Base-by-base conservation (phyloP, 2,329 filamentous ascomycete genomes). In the Septoria petroselini region DNA sequence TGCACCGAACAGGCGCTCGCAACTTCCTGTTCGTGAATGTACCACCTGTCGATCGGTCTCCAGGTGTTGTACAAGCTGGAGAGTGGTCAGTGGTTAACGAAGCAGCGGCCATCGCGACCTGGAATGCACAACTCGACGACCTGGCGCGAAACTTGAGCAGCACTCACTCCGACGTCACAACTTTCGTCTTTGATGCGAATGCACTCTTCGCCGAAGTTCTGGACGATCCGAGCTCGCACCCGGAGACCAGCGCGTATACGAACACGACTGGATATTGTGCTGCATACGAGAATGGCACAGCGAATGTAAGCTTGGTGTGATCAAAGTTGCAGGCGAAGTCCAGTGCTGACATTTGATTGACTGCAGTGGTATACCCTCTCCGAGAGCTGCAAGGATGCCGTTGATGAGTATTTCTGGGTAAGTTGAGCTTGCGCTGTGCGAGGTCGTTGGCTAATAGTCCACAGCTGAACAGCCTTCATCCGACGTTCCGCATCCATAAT, bases 401-500 rank as follows among this genome's bases (percentile, higher is more conserved):
- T 83, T 2, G 78, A 84, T 60, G 68, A 84, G 66, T 84, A 84
- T 62, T 76, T 84, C 58, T 85, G 81, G 82, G 23, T 27, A 9
- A 27, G 23, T 27, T 5, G 9, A 27, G 23, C 23, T 27, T 27
- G 5, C 23, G 9, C 23, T 9, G 5, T 27, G 23, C 5, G 5
- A 5, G 9, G 9, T 5, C 23, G 5, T 5, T 27, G 5, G 23
- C 23, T 27, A 27, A 27, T 9, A 5, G 23, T n/a, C 23, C 23
- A 9, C 9, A 27, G 23, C 68, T 84, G 23, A 84, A 85, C 58
- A 71, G 65, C 31, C 63, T 85, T 55, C 82, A 85, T 61, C 82
- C 82, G n/a, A 84, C 81, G 0, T 81, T 77, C 61, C 75, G 79
- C 0, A 75, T 84, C 45, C 81, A 84, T 55, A 78, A 83, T 43